Conservation (phyloP, 352 stramenopile species). For the Phytophthora sansomeana region DNA sequence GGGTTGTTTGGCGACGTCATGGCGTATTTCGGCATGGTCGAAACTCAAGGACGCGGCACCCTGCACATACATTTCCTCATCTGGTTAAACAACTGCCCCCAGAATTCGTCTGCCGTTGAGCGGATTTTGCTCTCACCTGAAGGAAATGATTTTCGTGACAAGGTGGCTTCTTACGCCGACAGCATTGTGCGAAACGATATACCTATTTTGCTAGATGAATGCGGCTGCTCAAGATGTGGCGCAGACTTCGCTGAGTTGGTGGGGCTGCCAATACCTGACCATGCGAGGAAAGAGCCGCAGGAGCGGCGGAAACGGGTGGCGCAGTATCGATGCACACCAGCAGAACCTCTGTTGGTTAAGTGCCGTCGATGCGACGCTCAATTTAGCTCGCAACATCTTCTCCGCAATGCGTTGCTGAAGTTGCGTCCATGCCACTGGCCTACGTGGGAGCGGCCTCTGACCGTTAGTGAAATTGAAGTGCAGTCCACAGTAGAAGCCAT, state of each 20-base stretch:
- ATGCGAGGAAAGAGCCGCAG: neutral
- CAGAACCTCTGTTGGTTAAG: neutral
- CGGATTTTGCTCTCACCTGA: neutral
- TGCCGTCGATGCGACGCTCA: neutral
- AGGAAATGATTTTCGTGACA: neutral
- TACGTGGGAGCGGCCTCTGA: neutral
- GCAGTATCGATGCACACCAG: too few species aligned
- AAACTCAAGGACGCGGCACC: neutral
- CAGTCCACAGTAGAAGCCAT: neutral
- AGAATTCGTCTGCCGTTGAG: slow-evolving; percentile 5
- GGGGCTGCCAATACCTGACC: neutral
- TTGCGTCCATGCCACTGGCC: neutral
- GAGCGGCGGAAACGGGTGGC: too few species aligned
- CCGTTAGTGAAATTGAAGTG: too few species aligned
- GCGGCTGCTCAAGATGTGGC: neutral
- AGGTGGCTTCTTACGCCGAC: neutral
- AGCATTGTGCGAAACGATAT: slow-evolving; percentile 4
- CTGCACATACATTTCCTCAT: slow-evolving; percentile 9
- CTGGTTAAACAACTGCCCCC: slow-evolving; percentile 4
- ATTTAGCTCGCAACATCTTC: slow-evolving; percentile 10
- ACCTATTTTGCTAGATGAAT: neutral
- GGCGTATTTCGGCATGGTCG: neutral
- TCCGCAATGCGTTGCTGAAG: neutral
- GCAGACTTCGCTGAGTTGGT: neutral
- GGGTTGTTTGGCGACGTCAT: neutral